These are phyloP conservation scores for Bromus sterilis DNA, from an alignment of 176 grass and related monocot genomes.

Conservation along the genomic window DNA sequence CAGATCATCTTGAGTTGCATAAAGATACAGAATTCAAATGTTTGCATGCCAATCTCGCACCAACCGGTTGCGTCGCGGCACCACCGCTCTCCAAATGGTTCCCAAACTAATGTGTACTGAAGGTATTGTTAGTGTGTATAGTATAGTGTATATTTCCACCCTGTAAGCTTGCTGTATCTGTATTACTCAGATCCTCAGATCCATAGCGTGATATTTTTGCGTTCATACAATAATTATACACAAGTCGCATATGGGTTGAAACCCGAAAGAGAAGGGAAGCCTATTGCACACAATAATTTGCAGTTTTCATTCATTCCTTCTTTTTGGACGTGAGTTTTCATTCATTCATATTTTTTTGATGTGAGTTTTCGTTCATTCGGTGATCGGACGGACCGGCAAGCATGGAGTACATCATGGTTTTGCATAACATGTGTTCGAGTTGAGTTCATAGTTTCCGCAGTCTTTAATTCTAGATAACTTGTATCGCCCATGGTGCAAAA, in stretches of 20 bases:
- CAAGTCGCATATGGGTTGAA: constrained; percentile 1
- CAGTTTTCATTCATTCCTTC: no score
- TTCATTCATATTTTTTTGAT: no score
- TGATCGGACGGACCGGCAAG: no score
- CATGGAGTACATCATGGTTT: no score
- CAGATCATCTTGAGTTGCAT: not conserved
- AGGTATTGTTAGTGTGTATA: constrained; percentile 34
- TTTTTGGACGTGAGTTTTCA: no score
- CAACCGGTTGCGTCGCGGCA: not conserved
- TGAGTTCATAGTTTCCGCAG: no score
- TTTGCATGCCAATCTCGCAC: not conserved
- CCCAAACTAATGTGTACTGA: not conserved
- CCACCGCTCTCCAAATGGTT: not conserved
- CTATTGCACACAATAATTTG: no score
- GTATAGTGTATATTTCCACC: constrained; percentile 33
- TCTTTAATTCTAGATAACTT: no score
- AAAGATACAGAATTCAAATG: not conserved
- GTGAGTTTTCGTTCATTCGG: no score
- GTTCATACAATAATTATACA: constrained; percentile 12
- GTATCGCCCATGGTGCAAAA: no score
- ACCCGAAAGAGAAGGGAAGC: not conserved
- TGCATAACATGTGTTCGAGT: no score
- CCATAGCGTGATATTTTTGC: constrained; percentile 16
- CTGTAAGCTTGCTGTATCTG: constrained; percentile 22
- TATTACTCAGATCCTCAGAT: constrained; percentile 22